Base-by-base conservation (phyloP, 2,329 filamentous ascomycete genomes). In the Alternaria burnsii region DNA sequence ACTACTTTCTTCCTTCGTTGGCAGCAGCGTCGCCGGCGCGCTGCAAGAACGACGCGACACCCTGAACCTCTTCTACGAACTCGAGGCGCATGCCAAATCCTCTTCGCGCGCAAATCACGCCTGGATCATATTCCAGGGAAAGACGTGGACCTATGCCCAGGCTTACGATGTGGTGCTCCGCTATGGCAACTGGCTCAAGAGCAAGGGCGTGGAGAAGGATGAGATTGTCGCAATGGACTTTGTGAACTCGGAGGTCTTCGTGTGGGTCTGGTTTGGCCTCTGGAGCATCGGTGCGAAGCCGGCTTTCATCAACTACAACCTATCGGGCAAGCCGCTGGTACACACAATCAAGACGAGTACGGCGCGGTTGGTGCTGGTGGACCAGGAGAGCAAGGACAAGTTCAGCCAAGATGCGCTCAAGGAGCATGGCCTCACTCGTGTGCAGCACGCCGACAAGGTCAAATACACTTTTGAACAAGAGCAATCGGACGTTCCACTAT, bases 261-360 rank as follows among this genome's bases (percentile, higher is more conserved):
- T 80, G 12, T 77, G 76, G 73, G 55, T 78, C 16, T 79, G 77
- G 77, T 77, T 72, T 43, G 78, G 75, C 4, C 63, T 79, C 8
- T 78, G 76, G 73, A 73, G 72, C 36, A 75, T 80, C 43, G 78
- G 78, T 5, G 76, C 76, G 48, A 75, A 73, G 59, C 76, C 78
- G 3, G 76, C 76, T 0, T 79, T 79, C 55, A 72, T 80, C 65
- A 80, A 80, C 57, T 78, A 77, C 58, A 79, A 79, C 56, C 52
- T 79, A 46, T 75, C 71, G 1, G 76, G 74, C n/a, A 72, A 73
- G 62, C 65, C 75, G 12, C 63, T 80, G 41, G 57, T 78, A 3
- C 77, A 80, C 63, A 91, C 88, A 55, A 72, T 92, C 36, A 83
- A 82, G 61, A 82, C 90, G 53, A 86, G 85, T 50, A 82, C 82